These are phyloP conservation scores for Nepenthes alata DNA, from an alignment of 179 eudicot genomes.

Conservation along the genomic window DNA sequence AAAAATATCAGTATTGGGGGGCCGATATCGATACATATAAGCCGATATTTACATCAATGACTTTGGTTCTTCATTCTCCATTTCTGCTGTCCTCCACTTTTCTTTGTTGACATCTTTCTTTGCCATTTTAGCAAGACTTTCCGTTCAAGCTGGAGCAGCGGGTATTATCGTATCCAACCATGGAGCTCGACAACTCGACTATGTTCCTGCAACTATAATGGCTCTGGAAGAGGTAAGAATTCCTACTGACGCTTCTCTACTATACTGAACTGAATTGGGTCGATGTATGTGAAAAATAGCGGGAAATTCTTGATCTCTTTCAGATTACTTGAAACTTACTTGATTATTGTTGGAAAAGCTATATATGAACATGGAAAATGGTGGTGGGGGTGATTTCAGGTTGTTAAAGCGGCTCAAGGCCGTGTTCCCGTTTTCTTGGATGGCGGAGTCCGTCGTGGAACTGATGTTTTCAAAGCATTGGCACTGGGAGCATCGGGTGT, in stretches of 20 bases:
- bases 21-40: too few relatives aligned
- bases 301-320: neutral
- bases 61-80: neutral
- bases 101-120: neutral
- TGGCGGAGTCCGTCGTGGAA: slow-evolving; percentile 91
- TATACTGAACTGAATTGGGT: too few relatives aligned
- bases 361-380: neutral
- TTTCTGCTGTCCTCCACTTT: neutral
- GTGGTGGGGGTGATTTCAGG: slow-evolving; percentile 21
- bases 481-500: slow-evolving; percentile 86
- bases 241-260: neutral
- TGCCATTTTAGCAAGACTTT: slow-evolving; percentile 27
- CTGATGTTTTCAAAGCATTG: slow-evolving; percentile 90
- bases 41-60: neutral
- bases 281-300: too few relatives aligned
- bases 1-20: too few relatives aligned
- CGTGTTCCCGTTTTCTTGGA: slow-evolving; percentile 81
- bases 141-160: slow-evolving; percentile 45
- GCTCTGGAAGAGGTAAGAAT: slow-evolving; percentile 48
- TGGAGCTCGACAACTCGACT: slow-evolving; percentile 62
- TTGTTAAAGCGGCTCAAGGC: slow-evolving; percentile 79
- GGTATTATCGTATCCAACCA: slow-evolving; percentile 58
- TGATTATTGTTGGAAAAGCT: neutral
- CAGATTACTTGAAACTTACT: neutral
- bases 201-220: slow-evolving; percentile 50